These are phyloP conservation scores for Fusarium irregulare DNA, from an alignment of 2,329 filamentous ascomycete genomes.

Conservation along the genomic window DNA sequence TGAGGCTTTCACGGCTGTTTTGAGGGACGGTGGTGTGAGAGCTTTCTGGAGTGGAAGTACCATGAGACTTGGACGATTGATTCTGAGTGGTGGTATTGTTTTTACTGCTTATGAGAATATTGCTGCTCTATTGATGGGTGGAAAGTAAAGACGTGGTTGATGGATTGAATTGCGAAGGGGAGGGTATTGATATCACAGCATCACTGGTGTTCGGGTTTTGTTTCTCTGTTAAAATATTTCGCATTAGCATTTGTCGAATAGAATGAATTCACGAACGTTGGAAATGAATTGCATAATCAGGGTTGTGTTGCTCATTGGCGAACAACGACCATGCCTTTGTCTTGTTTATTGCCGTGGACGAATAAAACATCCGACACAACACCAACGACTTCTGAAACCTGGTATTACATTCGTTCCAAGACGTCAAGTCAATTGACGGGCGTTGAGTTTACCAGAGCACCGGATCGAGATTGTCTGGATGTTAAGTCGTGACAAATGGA, in stretches of 20 bases:
- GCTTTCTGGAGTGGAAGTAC: slow-evolving; percentile 76
- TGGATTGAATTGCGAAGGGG: too few relatives aligned
- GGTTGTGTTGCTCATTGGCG: too few relatives aligned
- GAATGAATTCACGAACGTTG: not conserved
- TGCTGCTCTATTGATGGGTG: slow-evolving; percentile 43
- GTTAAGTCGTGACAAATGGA: too few relatives aligned
- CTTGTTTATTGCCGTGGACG: too few relatives aligned
- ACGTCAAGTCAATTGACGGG: too few relatives aligned
- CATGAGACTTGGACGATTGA: slow-evolving; percentile 72
- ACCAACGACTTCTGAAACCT: too few relatives aligned
- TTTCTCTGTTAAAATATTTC: not conserved
- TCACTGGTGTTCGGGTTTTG: not conserved
- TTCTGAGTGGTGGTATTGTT: slow-evolving; percentile 74
- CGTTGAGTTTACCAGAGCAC: too few relatives aligned
- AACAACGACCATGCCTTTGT: too few relatives aligned
- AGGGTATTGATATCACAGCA: not conserved
- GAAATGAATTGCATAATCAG: not conserved
- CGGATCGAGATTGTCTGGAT: too few relatives aligned
- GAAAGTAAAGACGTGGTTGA: too few relatives aligned
- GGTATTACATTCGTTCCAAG: too few relatives aligned
- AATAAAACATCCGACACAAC: too few relatives aligned
- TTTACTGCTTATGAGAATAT: slow-evolving; percentile 72
- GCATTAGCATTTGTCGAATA: not conserved
- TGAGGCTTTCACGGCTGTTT: slow-evolving; percentile 66
- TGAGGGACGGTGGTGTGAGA: slow-evolving; percentile 66